Percentiles rank a stretch among this genome's conserved stretches.
These are phyloP conservation scores for Salix arbutifolia DNA, from an alignment of 345 rosid species.

Conservation along the genomic window DNA sequence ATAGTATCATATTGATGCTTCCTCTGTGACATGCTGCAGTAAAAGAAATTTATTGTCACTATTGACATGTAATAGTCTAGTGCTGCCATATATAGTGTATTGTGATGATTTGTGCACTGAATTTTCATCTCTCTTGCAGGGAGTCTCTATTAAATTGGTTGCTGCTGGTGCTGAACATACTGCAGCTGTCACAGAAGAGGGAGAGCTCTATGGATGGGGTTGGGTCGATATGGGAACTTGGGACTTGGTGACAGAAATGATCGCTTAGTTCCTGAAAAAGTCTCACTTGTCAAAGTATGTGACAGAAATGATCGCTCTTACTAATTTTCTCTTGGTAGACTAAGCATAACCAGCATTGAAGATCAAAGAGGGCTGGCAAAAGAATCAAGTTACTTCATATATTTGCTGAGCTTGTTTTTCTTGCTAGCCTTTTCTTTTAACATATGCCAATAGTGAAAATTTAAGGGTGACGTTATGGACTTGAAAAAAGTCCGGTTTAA, in stretches of 20 bases:
- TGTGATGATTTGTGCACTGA: constrained; percentile 15
- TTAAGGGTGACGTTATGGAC: not conserved
- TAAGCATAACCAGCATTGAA: constrained; percentile 3
- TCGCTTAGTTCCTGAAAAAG: constrained; percentile 84
- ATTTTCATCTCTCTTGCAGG: constrained; percentile 44
- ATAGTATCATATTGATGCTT: not conserved
- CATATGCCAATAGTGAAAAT: not conserved
- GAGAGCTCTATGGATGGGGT: constrained; percentile 94
- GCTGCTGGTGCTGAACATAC: constrained; percentile 99
- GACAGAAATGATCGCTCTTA: constrained; percentile 6
- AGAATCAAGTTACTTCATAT: not conserved
- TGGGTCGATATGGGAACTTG: constrained; percentile 86
- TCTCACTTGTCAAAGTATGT: constrained; percentile 58
- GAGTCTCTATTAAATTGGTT: constrained; percentile 70
- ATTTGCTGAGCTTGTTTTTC: not conserved
- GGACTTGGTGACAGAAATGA: constrained; percentile 94
- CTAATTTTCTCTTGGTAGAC: constrained; percentile 5
- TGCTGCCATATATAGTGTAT: not conserved
- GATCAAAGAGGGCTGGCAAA: not conserved
- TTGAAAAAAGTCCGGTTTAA: not conserved
- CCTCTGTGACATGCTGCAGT: not conserved
- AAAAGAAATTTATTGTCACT: not conserved
- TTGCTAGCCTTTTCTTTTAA: not conserved
- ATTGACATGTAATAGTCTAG: not conserved
- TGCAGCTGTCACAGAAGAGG: constrained; percentile 87